Percentiles rank a stretch among this genome's conserved stretches.
Conservation (phyloP, 805 yeast genomes). For the Hanseniaspora pseudoguilliermondii region DNA sequence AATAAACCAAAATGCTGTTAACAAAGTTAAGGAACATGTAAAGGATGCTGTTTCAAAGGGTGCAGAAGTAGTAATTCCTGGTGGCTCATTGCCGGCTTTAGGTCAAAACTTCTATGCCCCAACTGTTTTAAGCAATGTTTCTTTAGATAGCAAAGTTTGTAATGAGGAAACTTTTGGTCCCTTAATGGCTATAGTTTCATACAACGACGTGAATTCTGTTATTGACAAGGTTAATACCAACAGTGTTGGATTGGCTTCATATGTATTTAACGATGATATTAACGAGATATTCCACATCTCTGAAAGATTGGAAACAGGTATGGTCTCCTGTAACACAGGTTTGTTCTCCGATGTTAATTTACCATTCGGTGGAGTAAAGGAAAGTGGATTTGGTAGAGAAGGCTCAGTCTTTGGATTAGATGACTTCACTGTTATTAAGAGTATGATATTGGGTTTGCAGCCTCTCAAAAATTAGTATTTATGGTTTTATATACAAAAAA, state of each 20-base stretch:
- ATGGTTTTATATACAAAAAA: background rate
- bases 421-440: slow-evolving; percentile 43
- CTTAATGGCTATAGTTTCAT: slow-evolving; percentile 43
- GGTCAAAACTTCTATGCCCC: slow-evolving; percentile 46
- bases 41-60: slow-evolving; percentile 42
- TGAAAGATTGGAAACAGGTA: slow-evolving; percentile 49
- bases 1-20: slow-evolving; percentile 39
- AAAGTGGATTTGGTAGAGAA: slow-evolving; percentile 61
- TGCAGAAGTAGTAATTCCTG: slow-evolving; percentile 38
- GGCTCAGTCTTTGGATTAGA: slow-evolving; percentile 52
- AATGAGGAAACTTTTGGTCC: slow-evolving; percentile 59
- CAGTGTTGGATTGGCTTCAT: slow-evolving; percentile 47
- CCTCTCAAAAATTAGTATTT: slow-evolving; percentile 15
- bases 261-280: slow-evolving; percentile 42
- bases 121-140: slow-evolving; percentile 39
- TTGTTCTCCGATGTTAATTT: slow-evolving; percentile 42
- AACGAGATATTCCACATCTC: slow-evolving; percentile 40
- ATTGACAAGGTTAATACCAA: slow-evolving; percentile 42
- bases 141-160: slow-evolving; percentile 37
- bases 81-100: slow-evolving; percentile 39
- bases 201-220: slow-evolving; percentile 42
- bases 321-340: slow-evolving; percentile 53
- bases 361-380: slow-evolving; percentile 54
- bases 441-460: slow-evolving; percentile 37
- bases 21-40: slow-evolving; percentile 42